phyloP scores from a whole-genome alignment of 148 eudicot species.

The Cornus suecica region DNA sequence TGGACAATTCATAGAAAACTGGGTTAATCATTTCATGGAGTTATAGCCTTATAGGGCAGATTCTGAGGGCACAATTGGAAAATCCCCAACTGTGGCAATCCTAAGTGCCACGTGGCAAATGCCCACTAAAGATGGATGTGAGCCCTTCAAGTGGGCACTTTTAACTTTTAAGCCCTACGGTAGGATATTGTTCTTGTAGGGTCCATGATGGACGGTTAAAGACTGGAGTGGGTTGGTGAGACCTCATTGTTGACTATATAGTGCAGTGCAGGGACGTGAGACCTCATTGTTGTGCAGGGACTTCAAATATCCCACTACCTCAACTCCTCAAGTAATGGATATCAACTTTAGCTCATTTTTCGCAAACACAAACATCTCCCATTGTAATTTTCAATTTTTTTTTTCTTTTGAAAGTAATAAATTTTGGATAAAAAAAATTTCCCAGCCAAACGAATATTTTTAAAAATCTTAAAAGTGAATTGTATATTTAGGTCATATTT shows the following conservation, averaged over 20 bases:
- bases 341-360: background rate
- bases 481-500: too few relatives aligned
- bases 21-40: background rate
- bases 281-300: background rate
- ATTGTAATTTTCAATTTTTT: too few relatives aligned
- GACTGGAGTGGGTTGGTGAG: background rate
- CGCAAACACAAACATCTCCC: too few relatives aligned
- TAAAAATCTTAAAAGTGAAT: too few relatives aligned
- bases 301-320: background rate
- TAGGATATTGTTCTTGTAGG: background rate
- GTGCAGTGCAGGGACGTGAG: too few relatives aligned
- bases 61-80: background rate
- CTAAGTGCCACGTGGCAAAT: background rate
- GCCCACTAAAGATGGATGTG: background rate
- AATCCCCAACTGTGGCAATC: background rate
- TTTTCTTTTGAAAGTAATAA: too few relatives aligned
- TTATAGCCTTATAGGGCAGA: background rate
- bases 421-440: too few relatives aligned
- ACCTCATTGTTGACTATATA: background rate
- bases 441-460: too few relatives aligned
- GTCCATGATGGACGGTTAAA: background rate
- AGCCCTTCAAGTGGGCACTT: background rate
- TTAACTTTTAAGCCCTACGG: background rate
- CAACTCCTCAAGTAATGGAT: background rate
- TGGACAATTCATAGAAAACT: background rate